phyloP scores from a whole-genome alignment of 129 eudicot species.

The Glebionis coronaria region DNA sequence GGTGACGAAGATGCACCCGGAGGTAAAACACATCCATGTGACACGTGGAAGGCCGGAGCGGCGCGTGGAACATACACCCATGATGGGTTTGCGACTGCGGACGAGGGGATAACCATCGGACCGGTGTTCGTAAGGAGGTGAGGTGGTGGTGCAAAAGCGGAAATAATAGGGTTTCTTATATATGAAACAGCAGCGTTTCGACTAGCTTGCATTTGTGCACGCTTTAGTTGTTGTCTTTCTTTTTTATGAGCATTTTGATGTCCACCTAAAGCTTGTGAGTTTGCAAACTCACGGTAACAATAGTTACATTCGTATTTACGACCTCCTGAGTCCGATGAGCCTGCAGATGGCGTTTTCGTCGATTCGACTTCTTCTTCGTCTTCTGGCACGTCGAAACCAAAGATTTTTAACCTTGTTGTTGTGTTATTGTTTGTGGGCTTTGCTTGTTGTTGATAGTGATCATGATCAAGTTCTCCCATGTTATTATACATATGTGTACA shows the following conservation, averaged over 20 bases:
- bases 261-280: conserved; percentile 95
- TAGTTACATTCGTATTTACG: conserved; percentile 95
- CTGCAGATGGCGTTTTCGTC: conserved; percentile 45
- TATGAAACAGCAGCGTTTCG: conserved; percentile 88
- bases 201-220: conserved; percentile 90
- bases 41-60: conserved; percentile 55
- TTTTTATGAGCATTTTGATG: conserved; percentile 99
- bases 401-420: conserved; percentile 58
- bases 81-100: conserved; percentile 39
- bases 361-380: conserved; percentile 57
- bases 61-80: conserved; percentile 89
- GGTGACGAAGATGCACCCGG: conserved; percentile 27
- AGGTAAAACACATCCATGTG: conserved; percentile 69
- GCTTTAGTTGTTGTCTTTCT: conserved; percentile 79
- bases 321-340: conserved; percentile 48
- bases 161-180: conserved; percentile 75
- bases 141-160: conserved; percentile 85
- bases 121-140: conserved; percentile 65
- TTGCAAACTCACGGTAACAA: conserved; percentile 93
- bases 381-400: conserved; percentile 76
- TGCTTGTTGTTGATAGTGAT: conserved; percentile 42
- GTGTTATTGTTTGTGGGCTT: conserved; percentile 42
- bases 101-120: conserved; percentile 44
- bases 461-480: conserved; percentile 56
- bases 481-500: conserved; percentile 26